Evolutionary conservation across 2,329 filamentous ascomycete species (phyloP), one percentile per base, ranked within the genome.

Genomic region (Fusarium stilboides): DNA sequence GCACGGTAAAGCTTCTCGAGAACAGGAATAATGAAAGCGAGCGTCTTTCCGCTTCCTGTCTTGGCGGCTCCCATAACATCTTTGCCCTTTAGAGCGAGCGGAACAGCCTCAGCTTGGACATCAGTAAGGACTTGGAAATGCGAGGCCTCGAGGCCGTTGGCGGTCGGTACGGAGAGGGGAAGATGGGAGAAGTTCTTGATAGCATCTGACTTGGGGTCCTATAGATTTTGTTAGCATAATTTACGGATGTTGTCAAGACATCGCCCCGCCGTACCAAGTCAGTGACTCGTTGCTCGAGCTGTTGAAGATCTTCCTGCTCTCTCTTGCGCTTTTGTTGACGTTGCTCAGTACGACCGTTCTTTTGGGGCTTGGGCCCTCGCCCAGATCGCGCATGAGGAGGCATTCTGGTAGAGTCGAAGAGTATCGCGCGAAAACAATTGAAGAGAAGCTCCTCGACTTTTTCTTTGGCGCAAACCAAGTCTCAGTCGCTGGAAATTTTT

Each of bases 11-110:
- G 87, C 75, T 95, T 97, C 80, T 99, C 96, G 50, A 99, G 87
- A 0, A 98, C 91, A 2, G 96, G 96, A 4, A 98, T 84, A 9
- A 99, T 82, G 78, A 99, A 99, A 1, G 96, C 93, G 24, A 99
- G 85, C 0, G 95, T 98, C 84, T 98, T 98, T 76, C 95, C 95
- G 77, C 93, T 97, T 52, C 95, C 95, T 0, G 95, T 98, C 81
- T 97, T 98, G 40, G 96, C 96, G 7, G 96, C 96, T 42, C 94
- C 96, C 40, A 99, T 89, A 40, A 99, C 92, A 78, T 99, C 96
- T 61, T 85, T 84, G 59, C 93, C 93, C 79, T 97, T 92, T 68
- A 99, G 86, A 10, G 93, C 94, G 64, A 94, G 86, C 8, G 93
- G 94, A 62, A 99, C 91, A n/a, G 94, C 94, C 76, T 91, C 91